Base-by-base conservation (phyloP, 352 stramenopile species). In the Saprolegnia parasitica region DNA sequence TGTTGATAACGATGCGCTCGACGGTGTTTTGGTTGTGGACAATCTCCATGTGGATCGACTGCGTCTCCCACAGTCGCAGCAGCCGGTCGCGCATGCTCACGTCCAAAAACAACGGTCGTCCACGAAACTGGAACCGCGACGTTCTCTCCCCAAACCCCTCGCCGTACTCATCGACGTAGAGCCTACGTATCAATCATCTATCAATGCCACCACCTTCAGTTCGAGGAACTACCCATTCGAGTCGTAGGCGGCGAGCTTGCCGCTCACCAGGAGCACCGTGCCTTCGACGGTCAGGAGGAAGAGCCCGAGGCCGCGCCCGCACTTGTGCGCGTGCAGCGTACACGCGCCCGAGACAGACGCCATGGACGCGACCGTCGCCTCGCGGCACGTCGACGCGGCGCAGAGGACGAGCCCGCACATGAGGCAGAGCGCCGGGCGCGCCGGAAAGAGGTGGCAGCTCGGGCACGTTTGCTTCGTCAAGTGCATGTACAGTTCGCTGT, bases 1-100 rank as follows among this genome's bases (percentile, higher is more conserved):
- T 93, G 65, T 95, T 93, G 71, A 84, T 83, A 47, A 95, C 92
- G 50, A 95, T 83, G 21, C 86, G 84, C 68, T 93, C 86, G n/a
- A 84, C 92, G 74, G 80, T 93, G 74, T 95, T 95, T 73, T 93
- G 85, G 58, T 92, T 93, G 61, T 90, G 88, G 42, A 95, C 87
- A 35, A 95, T 85, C 71, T 93, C 87, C 65, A 91, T 90, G 26
- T 86, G 85, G 68, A 95, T 92, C 72, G 90, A 83, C 65, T 95
- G 87, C 23, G 80, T 78, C 57, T 82, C 71, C 87, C 87, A 95
- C 5, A 95, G 73, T 5, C 83, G 81, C 67, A 93, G 67, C 23
- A 95, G 73, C 4, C 82, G 80, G 56, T 92, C 81, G 16, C 81
- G 80, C 4, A 84, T 80, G 56, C 91, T 81, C 26, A 78, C 74